Conservation (phyloP, 1,284 basidiomycete genomes). For the Apiotrichum gracile region DNA sequence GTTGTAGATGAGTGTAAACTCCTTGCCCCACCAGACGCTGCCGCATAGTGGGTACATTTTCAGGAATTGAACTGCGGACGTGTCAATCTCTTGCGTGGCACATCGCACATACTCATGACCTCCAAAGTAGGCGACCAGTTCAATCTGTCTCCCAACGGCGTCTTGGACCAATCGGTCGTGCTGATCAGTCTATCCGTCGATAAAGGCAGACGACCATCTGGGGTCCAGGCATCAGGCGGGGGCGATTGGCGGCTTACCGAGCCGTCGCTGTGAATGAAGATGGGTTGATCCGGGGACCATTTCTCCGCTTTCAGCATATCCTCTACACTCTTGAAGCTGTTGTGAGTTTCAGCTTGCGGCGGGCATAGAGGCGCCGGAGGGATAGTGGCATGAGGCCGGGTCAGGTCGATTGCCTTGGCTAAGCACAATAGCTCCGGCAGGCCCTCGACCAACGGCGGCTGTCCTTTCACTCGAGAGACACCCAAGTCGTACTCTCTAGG, state of each 20-base stretch:
- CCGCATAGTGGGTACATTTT: constrained; percentile 39
- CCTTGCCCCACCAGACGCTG: constrained; percentile 43
- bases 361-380: not conserved
- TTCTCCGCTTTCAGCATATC: not conserved
- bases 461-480: not conserved
- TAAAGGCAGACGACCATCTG: constrained; percentile 20
- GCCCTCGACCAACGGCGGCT: no score
- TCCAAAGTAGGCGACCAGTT: constrained; percentile 39
- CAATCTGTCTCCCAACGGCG: constrained; percentile 33
- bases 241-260: not conserved
- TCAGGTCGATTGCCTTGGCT: no score
- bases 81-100: not conserved
- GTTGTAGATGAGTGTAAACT: constrained; percentile 45
- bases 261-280: not conserved
- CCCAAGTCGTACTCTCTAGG: not conserved
- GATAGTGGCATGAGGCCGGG: no score
- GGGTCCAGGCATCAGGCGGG: constrained; percentile 6
- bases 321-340: not conserved
- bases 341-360: not conserved
- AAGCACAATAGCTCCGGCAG: no score
- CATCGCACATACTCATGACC: constrained; percentile 24
- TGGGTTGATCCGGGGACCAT: not conserved
- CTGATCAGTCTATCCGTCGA: constrained; percentile 19
- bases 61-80: constrained; percentile 23
- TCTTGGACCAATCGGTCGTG: constrained; percentile 40